Percentiles rank a stretch among this genome's conserved stretches.
phyloP scores from a whole-genome alignment of 2,329 filamentous ascomycete genomes.

The Ophiostoma montium region DNA sequence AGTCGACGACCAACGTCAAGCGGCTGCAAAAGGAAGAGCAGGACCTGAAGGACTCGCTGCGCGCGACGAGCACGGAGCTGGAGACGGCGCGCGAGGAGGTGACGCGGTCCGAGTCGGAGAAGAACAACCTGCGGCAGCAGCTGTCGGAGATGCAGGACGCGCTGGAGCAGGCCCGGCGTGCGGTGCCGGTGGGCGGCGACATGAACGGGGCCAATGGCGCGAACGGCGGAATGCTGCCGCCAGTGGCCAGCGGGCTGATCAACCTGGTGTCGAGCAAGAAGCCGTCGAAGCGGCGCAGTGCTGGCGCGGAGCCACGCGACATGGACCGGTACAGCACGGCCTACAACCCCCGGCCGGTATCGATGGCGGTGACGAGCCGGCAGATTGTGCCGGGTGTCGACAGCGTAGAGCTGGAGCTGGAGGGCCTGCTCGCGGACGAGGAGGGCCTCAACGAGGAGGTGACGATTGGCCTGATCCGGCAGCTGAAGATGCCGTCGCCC shows the following conservation, averaged over 20 bases:
- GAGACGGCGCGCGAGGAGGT: conserved; percentile 64
- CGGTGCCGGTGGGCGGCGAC: conserved; percentile 58
- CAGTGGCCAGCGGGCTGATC: conserved; percentile 65
- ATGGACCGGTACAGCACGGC: conserved; percentile 81
- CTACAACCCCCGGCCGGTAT: conserved; percentile 90
- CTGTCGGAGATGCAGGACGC: conserved; percentile 84
- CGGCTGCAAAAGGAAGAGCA: conserved; percentile 90
- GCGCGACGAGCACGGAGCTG: conserved; percentile 64
- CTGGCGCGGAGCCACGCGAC: conserved; percentile 71
- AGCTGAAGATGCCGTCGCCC: conserved; percentile 88
- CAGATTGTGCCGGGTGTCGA: conserved; percentile 60
- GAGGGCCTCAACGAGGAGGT: conserved; percentile 95
- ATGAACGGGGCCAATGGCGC: conserved; percentile 19
- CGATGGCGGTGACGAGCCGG: conserved; percentile 72
- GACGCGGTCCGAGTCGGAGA: conserved; percentile 69
- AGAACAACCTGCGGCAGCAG: conserved; percentile 72
- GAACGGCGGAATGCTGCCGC: conserved; percentile 27
- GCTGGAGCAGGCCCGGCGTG: conserved; percentile 71
- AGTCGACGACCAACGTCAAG: conserved; percentile 82
- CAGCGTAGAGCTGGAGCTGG: conserved; percentile 88
- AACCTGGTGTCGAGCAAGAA: conserved; percentile 96
- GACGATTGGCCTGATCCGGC: conserved; percentile 87
- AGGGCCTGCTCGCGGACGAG: conserved; percentile 86
- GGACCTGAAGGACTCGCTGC: conserved; percentile 68
- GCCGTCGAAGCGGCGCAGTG: conserved; percentile 74